Percentiles rank a stretch among this genome's conserved stretches.
Conservation (phyloP, 768 basidiomycete species). For the Russula sp. region DNA sequence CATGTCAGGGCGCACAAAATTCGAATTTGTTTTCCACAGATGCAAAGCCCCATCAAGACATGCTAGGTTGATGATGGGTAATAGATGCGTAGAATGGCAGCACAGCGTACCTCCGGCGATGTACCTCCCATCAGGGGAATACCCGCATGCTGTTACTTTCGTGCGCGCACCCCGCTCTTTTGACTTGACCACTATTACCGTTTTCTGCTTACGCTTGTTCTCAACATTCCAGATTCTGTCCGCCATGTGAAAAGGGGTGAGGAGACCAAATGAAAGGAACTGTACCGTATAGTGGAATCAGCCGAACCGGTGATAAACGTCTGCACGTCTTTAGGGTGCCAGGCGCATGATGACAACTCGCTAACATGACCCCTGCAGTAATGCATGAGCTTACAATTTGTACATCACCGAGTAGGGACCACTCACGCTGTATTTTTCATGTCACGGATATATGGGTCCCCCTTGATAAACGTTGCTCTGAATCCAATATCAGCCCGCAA, state of each 20-base stretch:
- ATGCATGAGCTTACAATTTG: not conserved
- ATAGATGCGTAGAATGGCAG: not conserved
- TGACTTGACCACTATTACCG: conserved; percentile 93
- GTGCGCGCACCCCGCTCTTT: conserved; percentile 93
- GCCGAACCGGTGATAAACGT: conserved; percentile 89
- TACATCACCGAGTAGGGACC: conserved; percentile 5
- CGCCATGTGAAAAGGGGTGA: conserved; percentile 1
- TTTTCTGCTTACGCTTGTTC: conserved; percentile 89
- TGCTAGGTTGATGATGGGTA: conserved; percentile 37
- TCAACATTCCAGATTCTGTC: conserved; percentile 90
- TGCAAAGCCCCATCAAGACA: conserved; percentile 90
- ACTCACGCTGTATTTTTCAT: conserved; percentile 96
- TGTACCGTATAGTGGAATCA: conserved; percentile 89
- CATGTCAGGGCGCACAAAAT: conserved; percentile 88
- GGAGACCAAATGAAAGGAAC: not conserved
- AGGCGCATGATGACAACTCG: conserved; percentile 81
- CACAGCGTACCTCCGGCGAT: conserved; percentile 74
- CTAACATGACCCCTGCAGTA: conserved; percentile 80
- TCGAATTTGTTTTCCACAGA: conserved; percentile 87
- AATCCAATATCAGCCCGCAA: conserved; percentile 44
- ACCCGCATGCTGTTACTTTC: conserved; percentile 80
- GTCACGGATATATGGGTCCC: conserved; percentile 96
- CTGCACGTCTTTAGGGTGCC: conserved; percentile 85
- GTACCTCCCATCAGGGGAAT: conserved; percentile 81
- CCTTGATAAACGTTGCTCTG: conserved; percentile 80